These are phyloP conservation scores for Artemisia argyi DNA, from an alignment of 129 eudicot genomes.

Conservation along the genomic window DNA sequence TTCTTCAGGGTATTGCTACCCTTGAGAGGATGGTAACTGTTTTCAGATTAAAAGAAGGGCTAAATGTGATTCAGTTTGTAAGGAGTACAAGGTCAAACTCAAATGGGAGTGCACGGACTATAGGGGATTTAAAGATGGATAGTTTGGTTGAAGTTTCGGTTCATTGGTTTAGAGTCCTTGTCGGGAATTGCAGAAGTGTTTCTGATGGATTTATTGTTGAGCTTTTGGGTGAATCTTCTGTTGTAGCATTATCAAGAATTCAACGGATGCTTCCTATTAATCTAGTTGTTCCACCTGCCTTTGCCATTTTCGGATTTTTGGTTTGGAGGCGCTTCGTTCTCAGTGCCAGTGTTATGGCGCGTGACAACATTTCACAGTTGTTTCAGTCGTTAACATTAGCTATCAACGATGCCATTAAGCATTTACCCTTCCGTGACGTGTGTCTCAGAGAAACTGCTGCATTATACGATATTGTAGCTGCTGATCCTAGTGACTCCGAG, in stretches of 20 bases:
- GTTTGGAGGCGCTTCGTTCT: conserved; percentile 77
- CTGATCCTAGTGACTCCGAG: conserved; percentile 76
- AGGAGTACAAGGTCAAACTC: conserved; percentile 68
- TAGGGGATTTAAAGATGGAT: conserved; percentile 57
- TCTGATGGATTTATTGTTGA: conserved; percentile 83
- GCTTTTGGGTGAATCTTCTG: conserved; percentile 84
- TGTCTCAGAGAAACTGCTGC: conserved; percentile 77
- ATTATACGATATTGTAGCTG: conserved; percentile 67
- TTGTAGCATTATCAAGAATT: conserved; percentile 82
- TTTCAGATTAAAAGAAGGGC: conserved; percentile 81
- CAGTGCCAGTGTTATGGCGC: conserved; percentile 40
- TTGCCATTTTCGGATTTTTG: conserved; percentile 76
- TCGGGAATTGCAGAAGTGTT: conserved; percentile 86
- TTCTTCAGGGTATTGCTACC: conserved; percentile 84
- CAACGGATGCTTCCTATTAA: conserved; percentile 76
- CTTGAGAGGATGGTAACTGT: conserved; percentile 90
- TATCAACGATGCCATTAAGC: conserved; percentile 78
- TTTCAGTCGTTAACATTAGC: conserved; percentile 56
- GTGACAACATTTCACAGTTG: conserved; percentile 67
- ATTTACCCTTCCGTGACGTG: conserved; percentile 88
- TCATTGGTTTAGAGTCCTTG: conserved; percentile 94
- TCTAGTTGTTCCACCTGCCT: conserved; percentile 86
- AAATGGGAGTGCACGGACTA: conserved; percentile 73
- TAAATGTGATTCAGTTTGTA: conserved; percentile 75
- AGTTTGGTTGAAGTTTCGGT: conserved; percentile 72